A percentile compares a stretch with the other conserved stretches of the same genome.
Evolutionary conservation across 768 basidiomycete genomes (phyloP).

Genomic region (Gymnopilus dilepis): DNA sequence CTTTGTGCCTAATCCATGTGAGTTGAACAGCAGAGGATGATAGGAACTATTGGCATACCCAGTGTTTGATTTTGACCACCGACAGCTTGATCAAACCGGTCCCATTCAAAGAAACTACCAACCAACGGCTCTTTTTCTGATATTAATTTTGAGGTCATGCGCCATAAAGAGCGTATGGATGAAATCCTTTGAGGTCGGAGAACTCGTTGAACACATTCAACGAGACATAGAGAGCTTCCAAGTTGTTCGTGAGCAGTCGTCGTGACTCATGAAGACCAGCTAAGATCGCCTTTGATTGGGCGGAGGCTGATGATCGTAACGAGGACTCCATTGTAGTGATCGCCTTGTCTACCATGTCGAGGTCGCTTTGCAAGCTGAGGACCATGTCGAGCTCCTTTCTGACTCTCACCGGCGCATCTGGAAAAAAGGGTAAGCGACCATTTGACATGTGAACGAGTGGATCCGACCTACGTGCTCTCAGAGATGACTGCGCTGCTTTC

Average conservation of each 20-base stretch:
- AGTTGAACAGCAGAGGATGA: slow-evolving; percentile 20
- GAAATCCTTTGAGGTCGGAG: too few species aligned
- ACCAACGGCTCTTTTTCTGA: too few species aligned
- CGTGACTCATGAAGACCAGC: not conserved
- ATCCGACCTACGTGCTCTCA: not conserved
- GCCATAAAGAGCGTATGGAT: too few species aligned
- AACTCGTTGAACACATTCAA: slow-evolving; percentile 38
- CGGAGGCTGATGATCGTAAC: not conserved
- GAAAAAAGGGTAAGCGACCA: too few species aligned
- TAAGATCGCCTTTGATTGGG: not conserved
- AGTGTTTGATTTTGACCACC: too few species aligned
- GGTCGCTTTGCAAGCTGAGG: slow-evolving; percentile 25
- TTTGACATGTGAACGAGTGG: not conserved
- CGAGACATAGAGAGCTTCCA: slow-evolving; percentile 38
- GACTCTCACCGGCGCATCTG: slow-evolving; percentile 35
- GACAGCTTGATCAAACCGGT: too few species aligned
- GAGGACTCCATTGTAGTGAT: not conserved
- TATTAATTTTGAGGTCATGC: too few species aligned
- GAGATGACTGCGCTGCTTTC: slow-evolving; percentile 30
- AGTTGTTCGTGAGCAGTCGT: slow-evolving; percentile 26
- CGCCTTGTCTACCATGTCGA: not conserved
- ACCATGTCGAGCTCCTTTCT: slow-evolving; percentile 40
- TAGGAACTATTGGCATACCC: slow-evolving; percentile 33
- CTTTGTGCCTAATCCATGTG: slow-evolving; percentile 22
- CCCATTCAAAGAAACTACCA: too few species aligned